Base-by-base conservation (phyloP, 495 filamentous ascomycete genomes). In the Beverwykella pulmonaria region DNA sequence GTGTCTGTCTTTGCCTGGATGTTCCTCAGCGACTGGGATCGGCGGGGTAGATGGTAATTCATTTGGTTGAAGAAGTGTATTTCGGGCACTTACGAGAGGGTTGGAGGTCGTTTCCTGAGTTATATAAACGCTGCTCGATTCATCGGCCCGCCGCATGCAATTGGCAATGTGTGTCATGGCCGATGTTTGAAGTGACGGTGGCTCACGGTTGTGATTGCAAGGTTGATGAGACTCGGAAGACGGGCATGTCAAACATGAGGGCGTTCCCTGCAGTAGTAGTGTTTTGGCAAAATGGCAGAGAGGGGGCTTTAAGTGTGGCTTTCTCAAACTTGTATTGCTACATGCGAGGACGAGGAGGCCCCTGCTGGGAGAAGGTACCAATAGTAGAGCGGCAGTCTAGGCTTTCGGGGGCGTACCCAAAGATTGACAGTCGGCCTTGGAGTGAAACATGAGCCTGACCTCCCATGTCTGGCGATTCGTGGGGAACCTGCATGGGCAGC, bases 131-230 rank as follows among this genome's bases (percentile, higher is more conserved):
- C 47, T 65, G 27, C 50, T 62, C 19, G 64, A 32, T 54, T 69
- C 58, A 27, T 66, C 66, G 66, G 62, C 70, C 5, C 44, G 58
- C 34, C 72, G 70, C 61, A 74, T 70, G 67, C 72, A 74, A 70
- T 74, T 70, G 62, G 72, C 70, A 54, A 74, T 74, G 63, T 74
- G 72, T 70, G 70, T 70, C 72, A 74, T 74, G 61, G 68, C 64
- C 20, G 60, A 34, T 27, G 63, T 65, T 68, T 69, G 60, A 61
- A 41, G 49, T 54, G 52, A 54, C 62, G 27, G 53, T 65, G 66
- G 65, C 53, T 72, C 65, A 63, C 61, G 47, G 54, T 57, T 57
- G 46, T 55, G 57, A 57, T 36, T 58, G 66, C 70, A 65, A 69
- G 62, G 70, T 62, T 66, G 66, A 57, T 72, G 70, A 72, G 70